These are phyloP conservation scores for Cynara cardunculus DNA, from an alignment of 129 eudicot genomes.

Conservation along the genomic window DNA sequence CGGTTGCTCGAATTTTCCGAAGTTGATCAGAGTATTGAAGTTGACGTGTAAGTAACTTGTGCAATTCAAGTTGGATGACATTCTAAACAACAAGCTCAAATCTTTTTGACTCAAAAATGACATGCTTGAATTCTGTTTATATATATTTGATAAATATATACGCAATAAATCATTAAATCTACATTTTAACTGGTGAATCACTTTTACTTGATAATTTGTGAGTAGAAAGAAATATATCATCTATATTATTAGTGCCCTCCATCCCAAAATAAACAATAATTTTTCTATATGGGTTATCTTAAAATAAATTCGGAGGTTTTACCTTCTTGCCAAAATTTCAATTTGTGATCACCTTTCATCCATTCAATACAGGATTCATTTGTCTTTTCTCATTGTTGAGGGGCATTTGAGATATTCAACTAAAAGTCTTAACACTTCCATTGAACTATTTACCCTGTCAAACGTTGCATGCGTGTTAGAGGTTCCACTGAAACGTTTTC, in stretches of 20 bases:
- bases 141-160: neutral
- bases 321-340: neutral
- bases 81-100: neutral
- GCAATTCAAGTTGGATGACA: slow-evolving; percentile 8
- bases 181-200: neutral
- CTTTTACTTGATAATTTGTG: neutral
- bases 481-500: too few relatives aligned
- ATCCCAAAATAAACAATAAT: neutral
- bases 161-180: neutral
- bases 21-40: slow-evolving; percentile 52
- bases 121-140: neutral
- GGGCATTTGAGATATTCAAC: too few relatives aligned
- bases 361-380: neutral
- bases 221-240: too few relatives aligned
- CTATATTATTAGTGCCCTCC: neutral
- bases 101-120: slow-evolving; percentile 7
- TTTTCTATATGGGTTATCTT: neutral
- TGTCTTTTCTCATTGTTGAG: too few relatives aligned
- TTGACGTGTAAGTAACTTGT: slow-evolving; percentile 60
- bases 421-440: too few relatives aligned
- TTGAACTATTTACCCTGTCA: too few relatives aligned
- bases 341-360: neutral
- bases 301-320: neutral
- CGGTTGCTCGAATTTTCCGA: slow-evolving; percentile 64
- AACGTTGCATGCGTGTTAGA: too few relatives aligned